Evolutionary conservation across 192 early-diverging fungal species (phyloP), one percentile per base, ranked within the genome.

Genomic region (Entomortierella parvispora): DNA sequence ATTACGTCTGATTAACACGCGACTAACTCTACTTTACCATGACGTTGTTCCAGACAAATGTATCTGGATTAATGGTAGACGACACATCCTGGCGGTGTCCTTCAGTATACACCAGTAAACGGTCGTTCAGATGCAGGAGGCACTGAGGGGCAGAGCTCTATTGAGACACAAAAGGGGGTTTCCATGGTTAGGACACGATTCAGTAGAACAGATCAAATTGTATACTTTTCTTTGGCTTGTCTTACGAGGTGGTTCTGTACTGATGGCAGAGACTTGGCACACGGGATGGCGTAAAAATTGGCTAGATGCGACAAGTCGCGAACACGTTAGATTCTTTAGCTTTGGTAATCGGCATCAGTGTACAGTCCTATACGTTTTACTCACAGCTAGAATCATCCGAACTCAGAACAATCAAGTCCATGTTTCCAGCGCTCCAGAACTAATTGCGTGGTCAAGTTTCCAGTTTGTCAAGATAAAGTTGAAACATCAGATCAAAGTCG

Each of bases 341-440:
- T 47, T 26, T 12, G 78, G 71, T 6, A 91, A 59, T 1, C 88
- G 71, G 2, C n/a, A n/a, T n/a, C n/a, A n/a, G n/a, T n/a, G n/a
- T n/a, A n/a, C n/a, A n/a, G n/a, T n/a, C n/a, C n/a, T n/a, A n/a
- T n/a, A n/a, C n/a, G n/a, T n/a, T n/a, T n/a, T 18, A 45, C 71
- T 34, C 65, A 74, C 71, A 68, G 29, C 64, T 66, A 12, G 72
- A 76, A 44, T 71, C 69, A 33, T 79, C 59, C 2, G 65, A 31
- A n/a, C 90, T 83, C 7, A 90, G 68, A n/a, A 93, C 65, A 75
- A 91, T 90, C 6, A 95, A 69, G 58, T 91, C 89, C 77, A 83
- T 82, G 45, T 82, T 84, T 40, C 89, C 90, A 3, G 85, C 64
- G 15, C 87, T 89, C 93, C 93, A 95, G 61, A 90, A 93, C 90